These are phyloP conservation scores for Silene vulgaris DNA, from an alignment of 179 eudicot genomes.

Conservation along the genomic window DNA sequence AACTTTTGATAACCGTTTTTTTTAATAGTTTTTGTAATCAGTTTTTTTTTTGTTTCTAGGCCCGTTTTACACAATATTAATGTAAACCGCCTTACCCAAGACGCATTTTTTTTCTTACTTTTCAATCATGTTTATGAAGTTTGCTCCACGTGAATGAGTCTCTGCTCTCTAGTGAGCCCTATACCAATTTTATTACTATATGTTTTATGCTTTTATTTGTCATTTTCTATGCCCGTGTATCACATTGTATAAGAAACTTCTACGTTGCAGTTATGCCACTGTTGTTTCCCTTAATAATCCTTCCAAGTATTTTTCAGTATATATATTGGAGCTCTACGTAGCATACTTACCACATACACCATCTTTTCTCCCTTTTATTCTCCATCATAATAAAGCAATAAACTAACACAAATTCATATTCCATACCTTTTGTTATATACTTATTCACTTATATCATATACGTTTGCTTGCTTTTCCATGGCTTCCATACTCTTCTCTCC, in stretches of 20 bases:
- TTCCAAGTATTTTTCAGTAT: background rate
- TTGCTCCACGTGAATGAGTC: background rate
- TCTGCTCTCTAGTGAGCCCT: background rate
- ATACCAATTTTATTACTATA: too few relatives aligned
- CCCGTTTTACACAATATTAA: too few relatives aligned
- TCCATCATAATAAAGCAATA: background rate
- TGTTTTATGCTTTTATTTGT: background rate
- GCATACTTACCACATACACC: background rate
- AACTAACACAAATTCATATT: background rate
- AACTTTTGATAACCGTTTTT: background rate
- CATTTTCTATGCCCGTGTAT: background rate
- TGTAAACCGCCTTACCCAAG: too few relatives aligned
- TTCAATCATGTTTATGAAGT: background rate
- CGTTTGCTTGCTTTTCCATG: conserved; percentile 18
- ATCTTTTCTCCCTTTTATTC: background rate
- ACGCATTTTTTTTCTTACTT: background rate
- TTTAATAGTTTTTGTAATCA: background rate
- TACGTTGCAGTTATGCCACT: background rate
- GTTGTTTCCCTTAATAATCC: background rate
- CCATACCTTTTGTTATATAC: background rate
- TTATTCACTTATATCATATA: background rate
- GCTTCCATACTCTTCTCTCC: conserved; percentile 21
- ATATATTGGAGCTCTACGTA: too few relatives aligned
- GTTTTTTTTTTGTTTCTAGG: too few relatives aligned
- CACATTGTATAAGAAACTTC: conserved; percentile 10